Percentiles rank a stretch among this genome's conserved stretches.
These are phyloP conservation scores for Populus tremula DNA, from an alignment of 345 rosid genomes.

Conservation along the genomic window DNA sequence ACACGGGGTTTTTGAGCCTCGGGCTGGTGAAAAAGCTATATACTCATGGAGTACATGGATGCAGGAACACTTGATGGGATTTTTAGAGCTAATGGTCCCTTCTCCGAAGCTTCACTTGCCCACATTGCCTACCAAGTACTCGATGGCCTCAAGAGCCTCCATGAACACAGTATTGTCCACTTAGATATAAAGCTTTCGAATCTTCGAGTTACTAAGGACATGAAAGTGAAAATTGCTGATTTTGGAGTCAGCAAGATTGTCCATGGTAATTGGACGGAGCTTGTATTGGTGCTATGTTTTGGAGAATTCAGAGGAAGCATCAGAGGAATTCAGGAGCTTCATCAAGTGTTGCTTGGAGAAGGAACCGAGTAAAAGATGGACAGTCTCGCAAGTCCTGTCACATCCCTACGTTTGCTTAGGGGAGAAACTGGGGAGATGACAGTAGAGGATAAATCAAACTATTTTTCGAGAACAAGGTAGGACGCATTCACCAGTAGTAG, in stretches of 20 bases:
- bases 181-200: not conserved
- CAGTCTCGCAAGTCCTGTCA: slow-evolving; percentile 3
- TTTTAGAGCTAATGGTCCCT: not conserved
- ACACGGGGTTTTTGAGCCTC: not conserved
- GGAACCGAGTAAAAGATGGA: slow-evolving; percentile 22
- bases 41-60: not conserved
- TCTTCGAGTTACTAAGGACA: not conserved
- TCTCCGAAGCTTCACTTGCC: not conserved
- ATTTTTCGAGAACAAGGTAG: not conserved
- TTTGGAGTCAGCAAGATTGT: not conserved
- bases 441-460: not conserved
- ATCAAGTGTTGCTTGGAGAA: slow-evolving; percentile 28
- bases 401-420: slow-evolving; percentile 14
- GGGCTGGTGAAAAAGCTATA: not conserved
- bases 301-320: slow-evolving; percentile 20
- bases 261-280: slow-evolving; percentile 4
- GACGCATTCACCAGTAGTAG: not conserved
- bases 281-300: slow-evolving; percentile 1
- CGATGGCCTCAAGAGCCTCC: not conserved
- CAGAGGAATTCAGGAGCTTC: slow-evolving; percentile 15
- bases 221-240: not conserved
- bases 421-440: not conserved
- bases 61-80: not conserved
- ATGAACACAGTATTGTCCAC: not conserved
- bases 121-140: not conserved